Evolutionary conservation across 1,139 yeast species (phyloP), one percentile per base, ranked within the genome.

Genomic region (Candida buenavistaensis): DNA sequence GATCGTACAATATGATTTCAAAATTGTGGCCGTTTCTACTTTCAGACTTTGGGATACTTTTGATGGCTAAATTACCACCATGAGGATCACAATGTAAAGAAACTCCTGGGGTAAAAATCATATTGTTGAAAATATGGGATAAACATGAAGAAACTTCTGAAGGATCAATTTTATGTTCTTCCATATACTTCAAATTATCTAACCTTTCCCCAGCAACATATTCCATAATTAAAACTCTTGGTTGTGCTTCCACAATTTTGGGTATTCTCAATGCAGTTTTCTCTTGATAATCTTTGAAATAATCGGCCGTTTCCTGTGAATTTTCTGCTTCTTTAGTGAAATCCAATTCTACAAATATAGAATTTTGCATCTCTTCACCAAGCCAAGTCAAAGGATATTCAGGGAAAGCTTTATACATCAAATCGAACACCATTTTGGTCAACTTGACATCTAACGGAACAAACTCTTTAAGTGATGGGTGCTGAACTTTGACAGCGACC

Each of bases 1-100:
- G 98, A 57, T 94, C 99, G 54, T 89, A 94, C 21, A 94, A 68
- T 8, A 94, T 69, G 38, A 94, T 86, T 57, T 94, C 98, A 55
- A 92, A 94, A 55, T 92, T 90, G 55, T 82, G 87, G 2, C 79
- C 77, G 33, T 68, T 63, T 8, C 41, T 32, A 12, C 12, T 22
- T 5, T 44, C 32, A 3, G 68, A 56, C 30, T 55, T 39, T 16
- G 52, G 51, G 5, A 68, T 51, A 2, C 73, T 61, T 37, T 89
- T 65, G 14, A 92, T 87, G 0, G 97, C 96, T 43, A 92, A 68
- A 51, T 92, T 94, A 1, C 99, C 99, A 10, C 96, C 96, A 57
- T 92, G 99, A 1, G 98, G 98, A 57, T 92, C 99, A 63, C 98
- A 92, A 56, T 92, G 99, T 33, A 92, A 76, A 0, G 90, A 89